Percentiles rank a stretch among this genome's conserved stretches.
These are phyloP conservation scores for Exophiala oligosperma DNA, from an alignment of 2,329 filamentous ascomycete genomes.

Conservation along the genomic window DNA sequence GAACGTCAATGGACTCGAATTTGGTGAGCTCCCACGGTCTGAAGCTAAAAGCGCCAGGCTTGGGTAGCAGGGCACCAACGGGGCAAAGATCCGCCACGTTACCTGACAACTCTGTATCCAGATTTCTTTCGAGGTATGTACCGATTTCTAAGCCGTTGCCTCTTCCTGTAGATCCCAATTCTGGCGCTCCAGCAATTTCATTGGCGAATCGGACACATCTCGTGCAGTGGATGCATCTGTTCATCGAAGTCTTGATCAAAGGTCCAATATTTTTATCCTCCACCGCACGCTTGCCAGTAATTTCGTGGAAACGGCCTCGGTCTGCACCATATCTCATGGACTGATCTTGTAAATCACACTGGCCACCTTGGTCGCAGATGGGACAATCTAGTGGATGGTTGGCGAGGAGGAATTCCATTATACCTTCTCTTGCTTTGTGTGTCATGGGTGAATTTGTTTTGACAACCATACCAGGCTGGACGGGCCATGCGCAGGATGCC, in stretches of 20 bases:
- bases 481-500: slow-evolving; percentile 97
- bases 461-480: slow-evolving; percentile 97
- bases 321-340: slow-evolving; percentile 98
- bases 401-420: slow-evolving; percentile 97
- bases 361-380: slow-evolving; percentile 97
- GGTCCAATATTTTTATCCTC: slow-evolving; percentile 99
- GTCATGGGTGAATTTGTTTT: slow-evolving; percentile 96
- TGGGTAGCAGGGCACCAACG: slow-evolving; percentile 92
- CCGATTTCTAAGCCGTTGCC: slow-evolving; percentile 98
- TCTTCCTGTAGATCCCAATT: slow-evolving; percentile 90
- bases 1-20: slow-evolving; percentile 91
- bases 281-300: slow-evolving; percentile 92
- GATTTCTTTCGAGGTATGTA: slow-evolving; percentile 91
- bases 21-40: slow-evolving; percentile 97
- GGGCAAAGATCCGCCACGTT: slow-evolving; percentile 99
- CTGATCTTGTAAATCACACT: slow-evolving; percentile 98
- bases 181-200: slow-evolving; percentile 91
- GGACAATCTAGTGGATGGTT: slow-evolving; percentile 97
- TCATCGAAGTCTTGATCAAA: slow-evolving; percentile 99
- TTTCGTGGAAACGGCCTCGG: slow-evolving; percentile 93
- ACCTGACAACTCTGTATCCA: slow-evolving; percentile 91
- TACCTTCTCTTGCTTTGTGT: slow-evolving; percentile 96
- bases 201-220: slow-evolving; percentile 97
- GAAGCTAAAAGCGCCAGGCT: slow-evolving; percentile 96
- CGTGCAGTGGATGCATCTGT: slow-evolving; percentile 98